phyloP scores from a whole-genome alignment of 495 filamentous ascomycete species.

The Neohortaea acidophila region DNA sequence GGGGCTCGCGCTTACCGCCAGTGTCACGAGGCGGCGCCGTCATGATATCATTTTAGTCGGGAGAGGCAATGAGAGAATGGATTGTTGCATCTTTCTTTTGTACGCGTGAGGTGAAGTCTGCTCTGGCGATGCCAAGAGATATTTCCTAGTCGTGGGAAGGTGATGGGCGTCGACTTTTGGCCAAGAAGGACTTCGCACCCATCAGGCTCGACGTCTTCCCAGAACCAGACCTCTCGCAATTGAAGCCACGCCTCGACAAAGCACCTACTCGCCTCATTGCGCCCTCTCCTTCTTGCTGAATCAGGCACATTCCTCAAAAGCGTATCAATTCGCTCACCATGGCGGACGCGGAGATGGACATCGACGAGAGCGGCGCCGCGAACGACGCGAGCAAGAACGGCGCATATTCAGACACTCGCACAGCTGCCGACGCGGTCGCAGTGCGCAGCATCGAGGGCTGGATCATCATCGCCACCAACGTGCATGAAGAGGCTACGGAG shows the following conservation, averaged over 20 bases:
- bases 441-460: slow-evolving; percentile 98
- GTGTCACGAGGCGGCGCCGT: neutral
- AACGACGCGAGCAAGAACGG: slow-evolving; percentile 36
- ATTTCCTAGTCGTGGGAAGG: neutral
- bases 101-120: neutral
- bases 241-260: neutral
- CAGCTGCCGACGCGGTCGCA: slow-evolving; percentile 65
- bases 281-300: neutral
- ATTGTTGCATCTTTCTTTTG: neutral
- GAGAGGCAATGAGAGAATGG: neutral
- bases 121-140: neutral
- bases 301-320: neutral
- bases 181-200: no score
- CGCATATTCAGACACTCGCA: slow-evolving; percentile 42
- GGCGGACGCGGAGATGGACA: slow-evolving; percentile 54
- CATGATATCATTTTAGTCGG: neutral
- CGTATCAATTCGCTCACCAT: slow-evolving; percentile 3
- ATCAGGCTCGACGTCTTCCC: no score
- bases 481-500: slow-evolving; percentile 94
- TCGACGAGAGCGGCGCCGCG: slow-evolving; percentile 36
- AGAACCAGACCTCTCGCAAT: neutral
- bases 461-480: slow-evolving; percentile 93
- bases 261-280: no score
- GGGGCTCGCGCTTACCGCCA: neutral
- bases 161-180: neutral